Evolutionary conservation across 257 asterid species (phyloP).

Genomic region (Plectranthus barbatus): DNA sequence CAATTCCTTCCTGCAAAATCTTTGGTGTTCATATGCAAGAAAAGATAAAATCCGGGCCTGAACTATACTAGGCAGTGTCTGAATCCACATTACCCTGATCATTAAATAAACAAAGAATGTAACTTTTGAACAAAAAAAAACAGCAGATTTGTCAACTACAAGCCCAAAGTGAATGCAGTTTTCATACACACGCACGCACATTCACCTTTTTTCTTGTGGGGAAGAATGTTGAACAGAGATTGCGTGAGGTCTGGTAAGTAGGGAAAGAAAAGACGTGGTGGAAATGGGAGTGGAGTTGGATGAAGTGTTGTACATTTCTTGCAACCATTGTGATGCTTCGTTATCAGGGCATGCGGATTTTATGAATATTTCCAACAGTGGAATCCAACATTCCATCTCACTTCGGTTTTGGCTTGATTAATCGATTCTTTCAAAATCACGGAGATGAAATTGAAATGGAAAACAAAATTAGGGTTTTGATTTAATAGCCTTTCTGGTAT

Average conservation of each 20-base stretch:
- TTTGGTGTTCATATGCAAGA: slow-evolving; percentile 43
- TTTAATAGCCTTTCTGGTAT: not conserved
- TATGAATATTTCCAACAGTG: slow-evolving; percentile 51
- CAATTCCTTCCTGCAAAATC: slow-evolving; percentile 41
- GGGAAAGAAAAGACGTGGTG: slow-evolving; percentile 27
- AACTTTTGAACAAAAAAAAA: not conserved
- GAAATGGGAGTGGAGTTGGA: slow-evolving; percentile 28
- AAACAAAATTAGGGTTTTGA: slow-evolving; percentile 13
- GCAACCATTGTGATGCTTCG: slow-evolving; percentile 67
- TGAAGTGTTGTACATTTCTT: slow-evolving; percentile 35
- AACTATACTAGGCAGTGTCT: slow-evolving; percentile 50
- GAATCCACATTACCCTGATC: slow-evolving; percentile 55
- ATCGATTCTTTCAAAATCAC: not conserved
- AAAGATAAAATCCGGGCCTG: slow-evolving; percentile 58
- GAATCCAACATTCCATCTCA: slow-evolving; percentile 65
- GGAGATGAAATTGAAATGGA: not conserved
- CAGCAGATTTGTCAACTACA: not conserved
- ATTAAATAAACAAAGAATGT: not conserved
- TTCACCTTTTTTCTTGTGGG: slow-evolving; percentile 26
- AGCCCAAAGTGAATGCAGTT: not conserved
- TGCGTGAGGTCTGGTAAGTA: slow-evolving; percentile 24
- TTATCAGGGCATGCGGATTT: slow-evolving; percentile 63
- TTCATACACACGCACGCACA: not conserved
- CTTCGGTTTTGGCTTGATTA: not conserved
- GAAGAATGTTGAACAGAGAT: slow-evolving; percentile 31